Evolutionary conservation across 139 green algal species (phyloP).

Genomic region (Picochlorum sp.): DNA sequence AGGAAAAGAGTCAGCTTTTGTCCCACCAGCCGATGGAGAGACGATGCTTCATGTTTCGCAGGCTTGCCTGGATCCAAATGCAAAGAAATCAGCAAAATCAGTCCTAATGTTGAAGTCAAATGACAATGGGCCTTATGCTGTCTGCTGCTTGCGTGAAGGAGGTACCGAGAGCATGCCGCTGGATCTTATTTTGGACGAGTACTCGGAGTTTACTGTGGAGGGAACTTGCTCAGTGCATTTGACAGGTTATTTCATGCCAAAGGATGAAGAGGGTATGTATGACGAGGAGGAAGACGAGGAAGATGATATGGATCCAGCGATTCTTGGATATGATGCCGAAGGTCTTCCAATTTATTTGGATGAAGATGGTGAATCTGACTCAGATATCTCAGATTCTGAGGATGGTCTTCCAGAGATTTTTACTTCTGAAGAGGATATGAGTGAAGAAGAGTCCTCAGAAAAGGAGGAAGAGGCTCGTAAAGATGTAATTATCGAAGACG

Average conservation of each 20-base stretch:
- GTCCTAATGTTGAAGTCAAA: slow-evolving; percentile 25
- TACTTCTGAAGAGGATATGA: neutral
- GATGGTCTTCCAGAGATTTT: slow-evolving; percentile 9
- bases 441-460: slow-evolving; percentile 9
- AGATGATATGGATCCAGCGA: neutral
- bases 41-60: slow-evolving; percentile 60
- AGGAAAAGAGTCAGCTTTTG: slow-evolving; percentile 43
- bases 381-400: slow-evolving; percentile 18
- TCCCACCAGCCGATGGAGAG: slow-evolving; percentile 50
- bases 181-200: slow-evolving; percentile 62
- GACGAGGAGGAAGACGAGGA: slow-evolving; percentile 22
- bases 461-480: neutral
- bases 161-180: slow-evolving; percentile 39
- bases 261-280: slow-evolving; percentile 18
- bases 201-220: slow-evolving; percentile 63
- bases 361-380: slow-evolving; percentile 14
- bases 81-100: neutral
- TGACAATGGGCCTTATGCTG: slow-evolving; percentile 25
- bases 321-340: neutral
- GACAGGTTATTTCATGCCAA: slow-evolving; percentile 63
- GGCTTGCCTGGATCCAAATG: slow-evolving; percentile 23
- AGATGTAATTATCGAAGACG: neutral
- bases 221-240: slow-evolving; percentile 53
- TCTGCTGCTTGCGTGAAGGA: slow-evolving; percentile 49
- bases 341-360: slow-evolving; percentile 15